phyloP scores from a whole-genome alignment of 2,329 filamentous ascomycete species.

The Eutypa lata region DNA sequence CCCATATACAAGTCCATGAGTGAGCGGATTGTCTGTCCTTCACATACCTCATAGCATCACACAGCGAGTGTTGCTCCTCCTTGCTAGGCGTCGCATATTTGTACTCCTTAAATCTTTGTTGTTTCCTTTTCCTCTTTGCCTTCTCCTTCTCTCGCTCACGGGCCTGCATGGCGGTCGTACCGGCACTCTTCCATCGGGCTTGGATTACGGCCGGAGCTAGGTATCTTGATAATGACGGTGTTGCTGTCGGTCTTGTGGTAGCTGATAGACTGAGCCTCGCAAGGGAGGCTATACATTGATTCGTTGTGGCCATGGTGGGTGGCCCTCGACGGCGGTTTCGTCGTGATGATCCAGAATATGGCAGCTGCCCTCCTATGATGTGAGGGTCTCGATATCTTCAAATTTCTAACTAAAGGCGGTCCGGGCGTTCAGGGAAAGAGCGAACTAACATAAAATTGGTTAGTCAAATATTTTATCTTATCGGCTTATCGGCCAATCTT shows the following conservation, averaged over 20 bases:
- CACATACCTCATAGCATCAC: constrained; percentile 83
- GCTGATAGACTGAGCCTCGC: constrained; percentile 46
- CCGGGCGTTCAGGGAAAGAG: background rate
- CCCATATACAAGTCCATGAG: too few relatives aligned
- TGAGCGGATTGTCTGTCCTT: too few relatives aligned
- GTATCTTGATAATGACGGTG: constrained; percentile 44
- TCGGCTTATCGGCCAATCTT: too few relatives aligned
- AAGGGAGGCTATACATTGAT: constrained; percentile 53
- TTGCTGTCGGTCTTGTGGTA: constrained; percentile 37
- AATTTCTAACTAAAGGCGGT: constrained; percentile 14
- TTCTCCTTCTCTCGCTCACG: constrained; percentile 49
- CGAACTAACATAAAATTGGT: too few relatives aligned
- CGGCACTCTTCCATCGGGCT: constrained; percentile 38
- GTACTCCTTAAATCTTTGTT: constrained; percentile 66
- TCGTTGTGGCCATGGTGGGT: constrained; percentile 48
- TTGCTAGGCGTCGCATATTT: constrained; percentile 60
- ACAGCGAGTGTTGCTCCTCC: constrained; percentile 73
- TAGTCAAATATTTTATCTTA: too few relatives aligned
- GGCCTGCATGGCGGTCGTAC: constrained; percentile 26
- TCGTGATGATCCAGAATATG: constrained; percentile 6
- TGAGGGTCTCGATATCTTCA: constrained; percentile 5
- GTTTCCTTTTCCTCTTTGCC: constrained; percentile 55
- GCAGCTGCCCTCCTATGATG: too few relatives aligned
- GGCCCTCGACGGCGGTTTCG: constrained; percentile 8
- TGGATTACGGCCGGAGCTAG: constrained; percentile 44